These are phyloP conservation scores for Pseudocercospora macadamiae DNA, from an alignment of 2,329 filamentous ascomycete genomes.

Conservation along the genomic window DNA sequence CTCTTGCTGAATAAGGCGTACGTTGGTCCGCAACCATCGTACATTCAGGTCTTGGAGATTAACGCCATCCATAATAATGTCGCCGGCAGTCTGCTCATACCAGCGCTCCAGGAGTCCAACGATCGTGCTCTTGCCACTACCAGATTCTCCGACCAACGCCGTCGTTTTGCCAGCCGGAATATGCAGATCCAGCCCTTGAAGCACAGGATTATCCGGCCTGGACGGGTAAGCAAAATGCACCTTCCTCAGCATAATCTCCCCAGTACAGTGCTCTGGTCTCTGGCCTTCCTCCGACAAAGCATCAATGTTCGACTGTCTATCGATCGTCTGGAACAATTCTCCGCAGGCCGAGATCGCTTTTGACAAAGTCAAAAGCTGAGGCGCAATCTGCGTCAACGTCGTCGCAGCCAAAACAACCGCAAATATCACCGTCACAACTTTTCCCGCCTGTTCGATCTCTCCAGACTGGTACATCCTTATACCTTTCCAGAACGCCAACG, in stretches of 20 bases:
- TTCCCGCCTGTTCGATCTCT: slow-evolving; percentile 36
- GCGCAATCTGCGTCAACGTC: slow-evolving; percentile 44
- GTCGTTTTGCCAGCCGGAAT: slow-evolving; percentile 48
- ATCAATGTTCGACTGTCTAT: slow-evolving; percentile 43
- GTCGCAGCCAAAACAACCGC: slow-evolving; percentile 27
- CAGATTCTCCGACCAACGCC: slow-evolving; percentile 46
- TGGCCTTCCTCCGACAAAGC: slow-evolving; percentile 33
- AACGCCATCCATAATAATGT: slow-evolving; percentile 35
- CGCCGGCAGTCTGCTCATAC: slow-evolving; percentile 34
- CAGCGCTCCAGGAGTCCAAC: slow-evolving; percentile 39
- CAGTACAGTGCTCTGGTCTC: slow-evolving; percentile 24
- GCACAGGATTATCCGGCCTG: slow-evolving; percentile 40
- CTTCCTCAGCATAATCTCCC: slow-evolving; percentile 62
- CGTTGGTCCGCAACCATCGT: slow-evolving; percentile 35
- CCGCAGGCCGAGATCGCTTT: slow-evolving; percentile 46
- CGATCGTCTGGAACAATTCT: slow-evolving; percentile 47
- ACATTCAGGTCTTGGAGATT: slow-evolving; percentile 32
- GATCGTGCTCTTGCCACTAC: slow-evolving; percentile 43
- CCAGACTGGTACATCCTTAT: slow-evolving; percentile 38
- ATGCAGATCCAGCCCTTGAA: slow-evolving; percentile 38
- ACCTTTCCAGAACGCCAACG: slow-evolving; percentile 49
- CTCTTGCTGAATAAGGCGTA: slow-evolving; percentile 19
- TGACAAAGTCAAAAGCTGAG: slow-evolving; percentile 45
- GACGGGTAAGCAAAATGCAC: slow-evolving; percentile 73
- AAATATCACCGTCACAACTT: slow-evolving; percentile 36